Base-by-base conservation (phyloP, 2,329 filamentous ascomycete species). In the Chaetomiaceae sp. region DNA sequence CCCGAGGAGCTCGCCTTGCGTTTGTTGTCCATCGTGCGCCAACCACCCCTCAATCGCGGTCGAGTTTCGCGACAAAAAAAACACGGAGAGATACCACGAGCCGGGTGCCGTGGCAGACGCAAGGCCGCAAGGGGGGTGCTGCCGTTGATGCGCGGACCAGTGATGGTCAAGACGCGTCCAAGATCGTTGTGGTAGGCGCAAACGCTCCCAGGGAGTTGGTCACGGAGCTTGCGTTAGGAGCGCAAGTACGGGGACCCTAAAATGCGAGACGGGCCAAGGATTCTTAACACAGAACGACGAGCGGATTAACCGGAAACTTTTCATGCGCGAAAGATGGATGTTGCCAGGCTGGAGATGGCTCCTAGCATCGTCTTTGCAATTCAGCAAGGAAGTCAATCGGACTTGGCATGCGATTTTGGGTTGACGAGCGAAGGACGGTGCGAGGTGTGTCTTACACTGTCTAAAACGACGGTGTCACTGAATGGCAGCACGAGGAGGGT, bases 11-110 rank as follows among this genome's bases (percentile, higher is more conserved):
- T 65, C 57, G 76, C 76, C 63, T 81, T 82, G 60, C 79, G 76
- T 69, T 82, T 82, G 65, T 71, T 73, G 59, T 82, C 79, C 79
- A 82, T 82, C 42, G 58, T 67, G 58, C 58, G 51, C 34, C 16
- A 38, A 47, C 34, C 47, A 48, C 53, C 44, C 45, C n/a, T 38
- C 50, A 21, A 47, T 49, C 50, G 43, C 43, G 41, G 34, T 16
- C 10, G 2, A 43, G 27, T 37, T 21, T 27, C 21, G 23, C n/a
- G 18, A n/a, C 20, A 29, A 16, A 32, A 30, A 42, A 52, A 33
- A 32, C 8, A 9, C 16, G 9, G 21, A 29, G 43, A 25, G 20
- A n/a, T 18, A n/a, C 27, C 7, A 13, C 37, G 7, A 5, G 27
- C 9, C 16, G 23, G 5, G 21, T 4, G 11, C 13, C n/a, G 23